Evolutionary conservation across 179 eudicot species (phyloP), one percentile per base, ranked within the genome.

Genomic region (Heliamphora pulchella): DNA sequence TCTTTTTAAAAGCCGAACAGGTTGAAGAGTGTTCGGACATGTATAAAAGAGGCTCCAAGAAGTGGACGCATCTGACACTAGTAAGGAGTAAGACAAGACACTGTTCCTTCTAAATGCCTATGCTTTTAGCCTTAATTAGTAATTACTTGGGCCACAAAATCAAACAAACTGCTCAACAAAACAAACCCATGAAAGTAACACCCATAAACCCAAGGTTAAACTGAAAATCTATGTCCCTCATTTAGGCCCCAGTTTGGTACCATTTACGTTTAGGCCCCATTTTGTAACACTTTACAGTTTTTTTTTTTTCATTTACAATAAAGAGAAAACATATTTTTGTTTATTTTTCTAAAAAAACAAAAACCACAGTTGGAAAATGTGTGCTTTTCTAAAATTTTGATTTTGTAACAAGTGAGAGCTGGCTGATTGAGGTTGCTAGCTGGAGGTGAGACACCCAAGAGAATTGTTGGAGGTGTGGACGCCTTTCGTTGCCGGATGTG

Each of bases 121-220:
- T 10, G 41, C 20, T 72, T n/a, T 22, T 39, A 51, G 61, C 76
- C 57, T n/a, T 62, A 5, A 13, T 43, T 43, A 8, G 7, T 50
- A 50, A 18, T 50, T 71, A 18, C 75, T 71, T 71, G 58, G 41
- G 8, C 55, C 14, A 71, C 11, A 71, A 46, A 71, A 71, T 71
- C 20, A 71, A 50, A n/a, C 73, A 69, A 10, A 10, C 54, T 71
- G 39, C 31, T 71, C 58, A 46, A 71, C 22, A 20, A 48, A 71
- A 17, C 47, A 71, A 17, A 71, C 41, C 17, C 20, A 15, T 68
- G 20, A 68, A 2, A 66, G 10, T 44, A 69, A 44, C 15, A 51
- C 5, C 43, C 39, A 50, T 18, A 72, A 20, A 22, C 44, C 61
- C 76, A 50, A 55, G 8, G 43, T 6, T 18, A n/a, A 72, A 48